Evolutionary conservation across 768 basidiomycete species (phyloP).

Genomic region (Leccinum subtestaceum): DNA sequence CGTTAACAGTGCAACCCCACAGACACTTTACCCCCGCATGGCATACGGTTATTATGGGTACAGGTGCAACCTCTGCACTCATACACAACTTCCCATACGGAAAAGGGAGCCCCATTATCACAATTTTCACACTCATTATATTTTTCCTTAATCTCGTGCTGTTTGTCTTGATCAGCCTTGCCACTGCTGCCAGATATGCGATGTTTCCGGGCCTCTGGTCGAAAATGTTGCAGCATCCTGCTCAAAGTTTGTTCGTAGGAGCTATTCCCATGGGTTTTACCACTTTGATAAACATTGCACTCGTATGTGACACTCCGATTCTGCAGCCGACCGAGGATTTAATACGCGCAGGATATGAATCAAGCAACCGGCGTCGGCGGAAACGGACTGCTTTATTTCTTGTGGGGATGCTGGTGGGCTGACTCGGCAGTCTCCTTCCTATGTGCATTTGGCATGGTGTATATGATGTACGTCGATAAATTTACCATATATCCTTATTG

Average conservation of each 20-base stretch:
- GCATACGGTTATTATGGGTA: constrained; percentile 49
- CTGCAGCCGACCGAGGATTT: not conserved
- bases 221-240: constrained; percentile 44
- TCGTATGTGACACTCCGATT: constrained; percentile 27
- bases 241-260: constrained; percentile 46
- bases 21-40: constrained; percentile 49
- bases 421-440: constrained; percentile 40
- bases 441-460: constrained; percentile 48
- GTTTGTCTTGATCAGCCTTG: constrained; percentile 34
- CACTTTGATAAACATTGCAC: constrained; percentile 41
- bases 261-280: constrained; percentile 44
- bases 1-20: not conserved
- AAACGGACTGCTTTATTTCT: constrained; percentile 35
- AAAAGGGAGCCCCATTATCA: constrained; percentile 31
- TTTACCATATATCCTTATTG: not conserved
- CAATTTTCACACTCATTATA: constrained; percentile 35
- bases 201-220: constrained; percentile 43
- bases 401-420: constrained; percentile 55
- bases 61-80: constrained; percentile 40
- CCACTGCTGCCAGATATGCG: constrained; percentile 40
- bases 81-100: constrained; percentile 45
- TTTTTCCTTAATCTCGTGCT: constrained; percentile 41
- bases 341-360: constrained; percentile 27
- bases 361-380: constrained; percentile 38
- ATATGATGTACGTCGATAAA: constrained; percentile 39